These are phyloP conservation scores for Pseudogymnoascus verrucosus DNA, from an alignment of 2,329 filamentous ascomycete genomes.

Conservation along the genomic window DNA sequence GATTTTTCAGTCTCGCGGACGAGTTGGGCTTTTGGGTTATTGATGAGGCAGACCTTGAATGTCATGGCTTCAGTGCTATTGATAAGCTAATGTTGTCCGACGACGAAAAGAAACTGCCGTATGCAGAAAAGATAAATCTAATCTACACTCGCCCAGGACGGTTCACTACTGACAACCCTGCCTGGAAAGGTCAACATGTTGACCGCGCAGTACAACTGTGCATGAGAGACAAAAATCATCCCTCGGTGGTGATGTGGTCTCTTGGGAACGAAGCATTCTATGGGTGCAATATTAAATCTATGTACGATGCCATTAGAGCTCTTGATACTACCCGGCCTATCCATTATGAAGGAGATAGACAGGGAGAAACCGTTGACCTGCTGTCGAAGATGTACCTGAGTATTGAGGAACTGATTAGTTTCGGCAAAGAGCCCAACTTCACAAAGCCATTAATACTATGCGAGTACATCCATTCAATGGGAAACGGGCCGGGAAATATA, in stretches of 20 bases:
- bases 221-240: slow-evolving; percentile 44
- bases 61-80: slow-evolving; percentile 32
- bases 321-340: slow-evolving; percentile 3
- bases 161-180: slow-evolving; percentile 36
- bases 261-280: slow-evolving; percentile 49
- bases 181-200: slow-evolving; percentile 18
- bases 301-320: slow-evolving; percentile 31
- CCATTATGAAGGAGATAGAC: slow-evolving; percentile 11
- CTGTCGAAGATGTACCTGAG: slow-evolving; percentile 8
- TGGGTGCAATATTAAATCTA: slow-evolving; percentile 42
- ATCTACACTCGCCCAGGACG: slow-evolving; percentile 32
- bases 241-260: slow-evolving; percentile 47
- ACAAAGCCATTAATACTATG: slow-evolving; percentile 49
- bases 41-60: no score
- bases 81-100: slow-evolving; percentile 15
- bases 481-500: slow-evolving; percentile 60
- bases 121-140: slow-evolving; percentile 34
- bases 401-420: slow-evolving; percentile 4
- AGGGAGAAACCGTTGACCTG: slow-evolving; percentile 7
- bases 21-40: no score
- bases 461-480: slow-evolving; percentile 56
- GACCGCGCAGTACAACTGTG: slow-evolving; percentile 36
- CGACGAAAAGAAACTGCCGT: slow-evolving; percentile 19
- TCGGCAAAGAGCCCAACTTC: slow-evolving; percentile 17
- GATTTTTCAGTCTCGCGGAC: slow-evolving; percentile 51